Percentiles rank a stretch among this genome's conserved stretches.
These are phyloP conservation scores for Eustoma russellianum DNA, from an alignment of 257 asterid genomes.

Conservation along the genomic window DNA sequence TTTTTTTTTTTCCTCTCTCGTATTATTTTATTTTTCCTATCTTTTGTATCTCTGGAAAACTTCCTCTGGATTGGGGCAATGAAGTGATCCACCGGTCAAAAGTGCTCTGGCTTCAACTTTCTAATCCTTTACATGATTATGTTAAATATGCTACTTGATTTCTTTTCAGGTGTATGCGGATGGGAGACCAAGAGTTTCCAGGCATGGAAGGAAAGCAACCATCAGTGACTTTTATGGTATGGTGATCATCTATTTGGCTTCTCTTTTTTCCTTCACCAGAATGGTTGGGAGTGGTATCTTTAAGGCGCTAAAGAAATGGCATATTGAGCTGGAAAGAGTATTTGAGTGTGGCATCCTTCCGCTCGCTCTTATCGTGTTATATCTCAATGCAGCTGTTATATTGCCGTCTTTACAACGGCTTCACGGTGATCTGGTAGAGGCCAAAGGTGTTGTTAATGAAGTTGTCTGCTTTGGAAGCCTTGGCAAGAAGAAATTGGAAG, in stretches of 20 bases:
- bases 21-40: too few species aligned
- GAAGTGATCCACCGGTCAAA: too few species aligned
- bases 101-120: neutral
- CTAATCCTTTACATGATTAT: neutral
- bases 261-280: too few species aligned
- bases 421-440: conserved; percentile 22
- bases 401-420: conserved; percentile 46
- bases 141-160: neutral
- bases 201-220: conserved; percentile 48
- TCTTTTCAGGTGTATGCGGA: conserved; percentile 35
- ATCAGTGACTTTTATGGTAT: conserved; percentile 51
- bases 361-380: neutral
- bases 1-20: neutral
- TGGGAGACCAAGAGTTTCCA: conserved; percentile 24
- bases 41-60: neutral
- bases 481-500: conserved; percentile 13
- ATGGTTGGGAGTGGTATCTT: too few species aligned
- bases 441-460: conserved; percentile 14
- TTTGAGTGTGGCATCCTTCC: too few species aligned
- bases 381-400: conserved; percentile 35
- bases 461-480: conserved; percentile 11
- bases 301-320: neutral
- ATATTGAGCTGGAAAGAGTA: neutral
- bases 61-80: too few species aligned
- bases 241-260: conserved; percentile 1